Conservation (phyloP, 768 basidiomycete species). For the Hypsizygus marmoreus region DNA sequence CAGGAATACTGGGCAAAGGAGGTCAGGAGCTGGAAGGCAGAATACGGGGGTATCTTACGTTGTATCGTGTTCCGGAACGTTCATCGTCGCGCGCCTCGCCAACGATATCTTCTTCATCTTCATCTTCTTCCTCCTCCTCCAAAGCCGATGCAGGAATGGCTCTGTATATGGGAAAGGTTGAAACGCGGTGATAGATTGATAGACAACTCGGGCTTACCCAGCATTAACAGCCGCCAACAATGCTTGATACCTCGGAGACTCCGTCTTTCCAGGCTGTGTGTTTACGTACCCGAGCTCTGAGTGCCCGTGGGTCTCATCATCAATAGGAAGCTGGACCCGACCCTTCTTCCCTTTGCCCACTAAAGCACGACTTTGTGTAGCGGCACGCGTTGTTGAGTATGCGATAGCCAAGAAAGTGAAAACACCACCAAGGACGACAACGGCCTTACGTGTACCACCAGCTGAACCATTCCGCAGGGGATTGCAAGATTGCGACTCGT, state of each 20-base stretch:
- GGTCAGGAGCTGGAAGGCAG: too few species aligned
- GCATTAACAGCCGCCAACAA: constrained; percentile 94
- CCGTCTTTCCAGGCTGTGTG: constrained; percentile 80
- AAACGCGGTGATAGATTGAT: not conserved
- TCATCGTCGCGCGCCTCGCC: constrained; percentile 90
- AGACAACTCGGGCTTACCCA: constrained; percentile 53
- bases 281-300: constrained; percentile 78
- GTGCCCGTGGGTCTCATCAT: constrained; percentile 51
- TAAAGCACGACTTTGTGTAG: constrained; percentile 91
- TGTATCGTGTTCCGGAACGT: constrained; percentile 90
- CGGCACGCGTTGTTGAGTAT: constrained; percentile 94
- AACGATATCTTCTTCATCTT: constrained; percentile 72
- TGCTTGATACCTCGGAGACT: constrained; percentile 91
- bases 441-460: constrained; percentile 75
- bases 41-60: constrained; percentile 51
- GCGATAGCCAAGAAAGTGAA: constrained; percentile 99
- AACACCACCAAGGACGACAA: constrained; percentile 85
- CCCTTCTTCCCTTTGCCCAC: constrained; percentile 73
- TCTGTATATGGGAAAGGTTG: constrained; percentile 35
- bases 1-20: constrained; percentile 99
- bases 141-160: constrained; percentile 94
- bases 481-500: constrained; percentile 76
- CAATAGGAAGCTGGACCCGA: constrained; percentile 62
- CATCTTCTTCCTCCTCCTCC: constrained; percentile 74
- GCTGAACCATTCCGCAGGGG: constrained; percentile 70